Evolutionary conservation across 805 yeast species (phyloP).

Genomic region (Isabelozyma rhagii): DNA sequence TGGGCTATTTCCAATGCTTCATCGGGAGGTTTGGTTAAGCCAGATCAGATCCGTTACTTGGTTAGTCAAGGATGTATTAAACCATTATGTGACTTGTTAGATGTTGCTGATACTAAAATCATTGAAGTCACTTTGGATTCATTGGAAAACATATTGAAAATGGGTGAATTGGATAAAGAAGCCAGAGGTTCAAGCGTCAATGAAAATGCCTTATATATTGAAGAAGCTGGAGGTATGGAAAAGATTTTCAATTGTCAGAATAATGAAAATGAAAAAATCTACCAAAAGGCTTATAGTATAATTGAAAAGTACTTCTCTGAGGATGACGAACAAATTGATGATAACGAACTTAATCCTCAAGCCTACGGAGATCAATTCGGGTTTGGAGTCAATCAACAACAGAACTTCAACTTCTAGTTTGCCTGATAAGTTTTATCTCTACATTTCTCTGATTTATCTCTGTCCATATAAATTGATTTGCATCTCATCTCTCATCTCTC

Average conservation of each 20-base stretch:
- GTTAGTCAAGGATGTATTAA: constrained; percentile 95
- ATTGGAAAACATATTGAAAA: constrained; percentile 85
- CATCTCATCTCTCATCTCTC: constrained; percentile 1
- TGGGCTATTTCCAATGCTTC: constrained; percentile 99
- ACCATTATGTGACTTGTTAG: constrained; percentile 90
- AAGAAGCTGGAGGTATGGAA: constrained; percentile 98
- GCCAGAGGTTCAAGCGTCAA: constrained; percentile 65
- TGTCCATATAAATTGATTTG: constrained; percentile 1
- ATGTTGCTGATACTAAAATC: constrained; percentile 84
- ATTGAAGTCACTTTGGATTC: constrained; percentile 96
- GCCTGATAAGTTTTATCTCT: background rate
- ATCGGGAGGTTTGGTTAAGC: constrained; percentile 88
- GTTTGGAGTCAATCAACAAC: constrained; percentile 68
- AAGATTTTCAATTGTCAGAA: constrained; percentile 90
- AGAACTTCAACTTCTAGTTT: constrained; percentile 46
- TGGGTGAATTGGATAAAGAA: constrained; percentile 92
- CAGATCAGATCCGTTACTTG: constrained; percentile 89
- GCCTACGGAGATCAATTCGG: constrained; percentile 82
- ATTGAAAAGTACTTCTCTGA: constrained; percentile 89
- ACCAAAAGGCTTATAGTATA: constrained; percentile 84
- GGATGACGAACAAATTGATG: constrained; percentile 73
- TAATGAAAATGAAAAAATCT: constrained; percentile 88
- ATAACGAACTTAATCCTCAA: constrained; percentile 67
- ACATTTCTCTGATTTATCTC: background rate
- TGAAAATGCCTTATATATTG: constrained; percentile 87